Conservation (phyloP, 2,329 filamentous ascomycete genomes). For the Arthrobotrys musiformis region DNA sequence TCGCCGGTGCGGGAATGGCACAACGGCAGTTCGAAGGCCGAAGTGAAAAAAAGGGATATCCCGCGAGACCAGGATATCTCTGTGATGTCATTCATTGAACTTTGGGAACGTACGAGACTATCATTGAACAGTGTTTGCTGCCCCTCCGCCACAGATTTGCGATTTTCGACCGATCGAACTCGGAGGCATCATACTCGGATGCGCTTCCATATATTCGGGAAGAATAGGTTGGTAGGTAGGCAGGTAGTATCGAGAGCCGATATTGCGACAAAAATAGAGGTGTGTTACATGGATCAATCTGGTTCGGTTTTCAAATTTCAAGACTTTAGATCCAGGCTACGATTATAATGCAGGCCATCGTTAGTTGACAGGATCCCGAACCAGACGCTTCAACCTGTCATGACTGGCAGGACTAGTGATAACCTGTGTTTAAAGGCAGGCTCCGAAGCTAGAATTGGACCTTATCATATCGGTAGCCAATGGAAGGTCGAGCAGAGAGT, state of each 20-base stretch:
- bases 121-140: background rate
- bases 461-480: slow-evolving; percentile 48
- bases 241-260: slow-evolving; percentile 43
- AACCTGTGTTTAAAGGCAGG: background rate
- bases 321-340: slow-evolving; percentile 16
- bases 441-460: slow-evolving; percentile 20
- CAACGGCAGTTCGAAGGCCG: background rate
- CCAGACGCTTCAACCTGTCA: slow-evolving; percentile 34
- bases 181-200: slow-evolving; percentile 18
- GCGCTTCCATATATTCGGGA: slow-evolving; percentile 15
- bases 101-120: too few relatives aligned
- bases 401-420: slow-evolving; percentile 7
- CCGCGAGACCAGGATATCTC: background rate
- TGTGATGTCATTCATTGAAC: slow-evolving; percentile 20
- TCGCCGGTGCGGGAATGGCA: background rate
- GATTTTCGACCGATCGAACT: slow-evolving; percentile 4
- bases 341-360: background rate
- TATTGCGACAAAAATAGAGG: slow-evolving; percentile 47
- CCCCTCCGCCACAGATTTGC: slow-evolving; percentile 1
- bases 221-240: slow-evolving; percentile 19
- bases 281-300: slow-evolving; percentile 15
- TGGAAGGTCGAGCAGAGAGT: slow-evolving; percentile 39
- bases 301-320: slow-evolving; percentile 12
- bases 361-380: background rate
- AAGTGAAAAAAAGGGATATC: too few relatives aligned